Evolutionary conservation across 176 grass and related monocot species (phyloP).

Genomic region (Oryza meyeriana): DNA sequence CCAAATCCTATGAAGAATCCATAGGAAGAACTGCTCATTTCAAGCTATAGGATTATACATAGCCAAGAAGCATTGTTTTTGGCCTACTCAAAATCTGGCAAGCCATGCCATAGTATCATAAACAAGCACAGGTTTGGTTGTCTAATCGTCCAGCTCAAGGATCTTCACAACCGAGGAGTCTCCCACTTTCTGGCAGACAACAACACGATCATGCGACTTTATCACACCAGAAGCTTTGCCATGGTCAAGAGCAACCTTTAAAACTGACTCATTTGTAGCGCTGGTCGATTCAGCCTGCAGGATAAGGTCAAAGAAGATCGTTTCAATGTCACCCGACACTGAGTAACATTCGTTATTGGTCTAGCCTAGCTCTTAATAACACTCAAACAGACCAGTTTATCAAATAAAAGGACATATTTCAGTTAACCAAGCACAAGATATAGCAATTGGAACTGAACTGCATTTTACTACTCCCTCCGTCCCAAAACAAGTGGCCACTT

Average conservation of each 20-base stretch:
- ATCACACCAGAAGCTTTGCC: constrained; percentile 86
- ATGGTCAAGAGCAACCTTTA: constrained; percentile 98
- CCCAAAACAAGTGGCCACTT: too few relatives aligned
- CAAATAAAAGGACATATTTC: neutral
- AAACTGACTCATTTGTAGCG: constrained; percentile 81
- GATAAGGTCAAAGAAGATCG: neutral
- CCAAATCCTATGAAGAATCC: constrained; percentile 22
- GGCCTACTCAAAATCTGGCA: constrained; percentile 23
- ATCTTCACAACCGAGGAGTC: constrained; percentile 98
- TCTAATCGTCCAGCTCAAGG: constrained; percentile 89
- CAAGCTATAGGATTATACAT: constrained; percentile 10
- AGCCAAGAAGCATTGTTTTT: constrained; percentile 11
- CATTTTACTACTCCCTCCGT: constrained; percentile 8
- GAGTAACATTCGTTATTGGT: neutral
- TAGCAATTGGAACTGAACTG: neutral
- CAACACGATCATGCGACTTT: constrained; percentile 92
- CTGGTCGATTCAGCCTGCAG: constrained; percentile 80
- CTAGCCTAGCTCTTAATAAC: neutral
- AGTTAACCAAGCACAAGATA: neutral
- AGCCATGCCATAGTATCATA: constrained; percentile 15
- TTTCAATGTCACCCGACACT: neutral
- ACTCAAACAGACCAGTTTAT: neutral
- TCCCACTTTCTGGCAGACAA: constrained; percentile 94
- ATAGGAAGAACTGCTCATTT: constrained; percentile 16
- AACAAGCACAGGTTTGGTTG: neutral